A percentile compares a stretch with the other conserved stretches of the same genome.
Conservation (phyloP, 495 filamentous ascomycete genomes). For the Lasiosphaeriaceae sp. region DNA sequence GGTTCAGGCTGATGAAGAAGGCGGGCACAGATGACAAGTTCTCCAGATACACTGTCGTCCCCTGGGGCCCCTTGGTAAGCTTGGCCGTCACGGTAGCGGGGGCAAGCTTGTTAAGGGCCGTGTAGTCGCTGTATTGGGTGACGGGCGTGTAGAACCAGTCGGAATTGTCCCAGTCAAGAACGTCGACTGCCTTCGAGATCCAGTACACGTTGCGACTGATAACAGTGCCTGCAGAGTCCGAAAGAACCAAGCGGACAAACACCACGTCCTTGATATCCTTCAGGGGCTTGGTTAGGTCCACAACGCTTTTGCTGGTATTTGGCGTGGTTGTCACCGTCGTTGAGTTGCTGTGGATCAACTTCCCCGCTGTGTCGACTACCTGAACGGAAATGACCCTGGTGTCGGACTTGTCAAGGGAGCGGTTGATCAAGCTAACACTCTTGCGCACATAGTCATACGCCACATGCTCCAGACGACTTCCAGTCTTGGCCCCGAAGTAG, state of each 20-base stretch:
- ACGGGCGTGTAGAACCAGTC: slow-evolving; percentile 59
- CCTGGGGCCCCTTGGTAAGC: slow-evolving; percentile 2
- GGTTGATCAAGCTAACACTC: slow-evolving; percentile 54
- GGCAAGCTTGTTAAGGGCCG: slow-evolving; percentile 39
- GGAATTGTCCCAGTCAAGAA: slow-evolving; percentile 52
- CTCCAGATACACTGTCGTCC: slow-evolving; percentile 38
- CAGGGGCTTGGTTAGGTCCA: slow-evolving; percentile 30
- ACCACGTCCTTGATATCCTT: slow-evolving; percentile 39
- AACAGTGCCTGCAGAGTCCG: slow-evolving; percentile 23
- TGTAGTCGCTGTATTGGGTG: slow-evolving; percentile 49
- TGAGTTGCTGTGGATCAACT: slow-evolving; percentile 26
- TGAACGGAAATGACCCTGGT: slow-evolving; percentile 44
- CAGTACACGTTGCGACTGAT: slow-evolving; percentile 63
- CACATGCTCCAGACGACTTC: slow-evolving; percentile 51
- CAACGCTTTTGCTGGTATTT: slow-evolving; percentile 33
- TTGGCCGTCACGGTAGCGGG: slow-evolving; percentile 34
- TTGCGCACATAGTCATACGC: slow-evolving; percentile 49
- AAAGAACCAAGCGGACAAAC: slow-evolving; percentile 50
- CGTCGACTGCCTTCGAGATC: slow-evolving; percentile 47
- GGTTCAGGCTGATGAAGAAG: slow-evolving; percentile 51
- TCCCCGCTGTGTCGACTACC: slow-evolving; percentile 46
- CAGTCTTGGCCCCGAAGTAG: slow-evolving; percentile 58
- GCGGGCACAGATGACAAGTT: slow-evolving; percentile 52
- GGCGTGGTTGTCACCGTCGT: slow-evolving; percentile 29
- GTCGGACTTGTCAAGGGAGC: slow-evolving; percentile 39